Base-by-base conservation (phyloP, 768 basidiomycete species). In the Russula foetens region DNA sequence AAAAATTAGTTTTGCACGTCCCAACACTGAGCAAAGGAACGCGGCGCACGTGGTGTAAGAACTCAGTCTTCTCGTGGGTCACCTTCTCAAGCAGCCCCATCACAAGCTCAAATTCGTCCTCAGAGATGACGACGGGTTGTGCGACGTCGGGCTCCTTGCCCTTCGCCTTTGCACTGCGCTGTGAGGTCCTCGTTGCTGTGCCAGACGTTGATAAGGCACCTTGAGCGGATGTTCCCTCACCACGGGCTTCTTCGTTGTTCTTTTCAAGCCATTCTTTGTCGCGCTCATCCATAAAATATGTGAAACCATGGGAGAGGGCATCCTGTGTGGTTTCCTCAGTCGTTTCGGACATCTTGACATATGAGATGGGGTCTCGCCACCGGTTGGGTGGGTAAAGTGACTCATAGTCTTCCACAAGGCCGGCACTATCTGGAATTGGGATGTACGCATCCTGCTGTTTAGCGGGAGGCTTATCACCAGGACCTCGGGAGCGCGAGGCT, bases 241-340 rank as follows among this genome's bases (percentile, higher is more conserved):
- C 90, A 15, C 87, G 80, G 2, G 89, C 90, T 58, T 87, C 83
- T 68, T 87, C 86, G 67, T 98, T 97, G 69, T 92, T 92, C 74
- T 84, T 88, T 67, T 90, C 88, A 33, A 99, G 81, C 96, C 96
- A 99, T 64, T 89, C 88, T 68, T 88, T 85, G 75, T 98, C 96
- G 19, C 88, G 86, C 72, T 98, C 97, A 67, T 99, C 96, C 89
- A 98, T 90, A 65, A 84, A 90, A 69, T 98, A 98, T 2, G 85
- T 84, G 73, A 88, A 88, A 0, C 88, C 88, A 66, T 88, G 84
- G 33, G 82, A 75, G 58, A 93, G 81, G 12, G 82, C 83, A 64
- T 75, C 78, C 4, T 72, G 71, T 66, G 79, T 76, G 9, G 82
- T 76, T 65, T 94, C 92, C 67, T 98, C 97, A 65, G 89, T 84